These are phyloP conservation scores for Mayamaea pseudoterrestris DNA, from an alignment of 108 stramenopile species.

Conservation along the genomic window DNA sequence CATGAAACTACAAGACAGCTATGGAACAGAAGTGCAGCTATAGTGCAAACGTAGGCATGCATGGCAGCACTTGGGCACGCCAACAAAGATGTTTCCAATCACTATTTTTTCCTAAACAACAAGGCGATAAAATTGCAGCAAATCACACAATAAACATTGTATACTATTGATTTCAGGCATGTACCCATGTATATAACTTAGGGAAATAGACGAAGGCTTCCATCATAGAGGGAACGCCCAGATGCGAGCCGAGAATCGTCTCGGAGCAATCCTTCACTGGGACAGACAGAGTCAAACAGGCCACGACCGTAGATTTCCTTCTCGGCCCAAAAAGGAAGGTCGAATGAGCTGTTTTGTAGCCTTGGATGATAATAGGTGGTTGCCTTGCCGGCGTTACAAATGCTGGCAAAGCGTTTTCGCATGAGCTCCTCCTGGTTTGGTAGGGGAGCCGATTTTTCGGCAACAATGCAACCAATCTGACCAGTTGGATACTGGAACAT, in stretches of 20 bases:
- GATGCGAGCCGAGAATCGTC: too few relatives aligned
- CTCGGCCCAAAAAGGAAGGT: conserved; percentile 70
- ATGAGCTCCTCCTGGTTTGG: conserved; percentile 4
- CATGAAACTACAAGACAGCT: conserved; percentile 25
- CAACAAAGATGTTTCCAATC: too few relatives aligned
- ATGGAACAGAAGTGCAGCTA: conserved; percentile 28
- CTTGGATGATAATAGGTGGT: conserved; percentile 72
- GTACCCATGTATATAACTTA: too few relatives aligned
- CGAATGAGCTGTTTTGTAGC: conserved; percentile 53
- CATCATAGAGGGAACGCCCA: too few relatives aligned
- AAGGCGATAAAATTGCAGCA: too few relatives aligned
- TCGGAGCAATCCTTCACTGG: too few relatives aligned
- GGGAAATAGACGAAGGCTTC: too few relatives aligned
- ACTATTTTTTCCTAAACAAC: too few relatives aligned
- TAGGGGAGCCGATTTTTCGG: conserved; percentile 29
- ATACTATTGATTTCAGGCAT: too few relatives aligned
- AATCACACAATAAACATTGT: too few relatives aligned
- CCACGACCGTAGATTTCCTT: conserved; percentile 29
- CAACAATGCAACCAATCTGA: conserved; percentile 69
- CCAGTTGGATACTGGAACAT: conserved; percentile 73
- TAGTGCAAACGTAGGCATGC: too few relatives aligned
- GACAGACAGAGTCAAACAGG: not conserved
- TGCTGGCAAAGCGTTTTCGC: conserved; percentile 15
- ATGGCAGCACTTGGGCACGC: too few relatives aligned
- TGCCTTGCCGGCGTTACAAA: conserved; percentile 2